Evolutionary conservation across 169 alveolate species (phyloP).

Genomic region (Cryptosporidium ryanae): DNA sequence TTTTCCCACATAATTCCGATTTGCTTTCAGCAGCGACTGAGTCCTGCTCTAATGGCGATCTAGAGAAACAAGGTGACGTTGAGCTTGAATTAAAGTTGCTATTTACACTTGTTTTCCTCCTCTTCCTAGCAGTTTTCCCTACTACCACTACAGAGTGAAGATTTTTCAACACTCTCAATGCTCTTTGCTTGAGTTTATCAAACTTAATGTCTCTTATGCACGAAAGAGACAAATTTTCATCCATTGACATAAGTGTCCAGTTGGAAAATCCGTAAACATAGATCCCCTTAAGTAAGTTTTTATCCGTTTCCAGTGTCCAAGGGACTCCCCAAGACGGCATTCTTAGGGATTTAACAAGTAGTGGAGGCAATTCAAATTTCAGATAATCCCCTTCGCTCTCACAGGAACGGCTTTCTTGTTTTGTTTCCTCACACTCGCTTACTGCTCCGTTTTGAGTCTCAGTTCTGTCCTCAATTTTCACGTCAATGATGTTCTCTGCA

Average conservation of each 20-base stretch:
- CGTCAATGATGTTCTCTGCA: neutral
- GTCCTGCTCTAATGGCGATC: slow-evolving; percentile 32
- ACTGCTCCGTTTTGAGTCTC: neutral
- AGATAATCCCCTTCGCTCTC: slow-evolving; percentile 57
- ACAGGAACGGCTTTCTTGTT: neutral
- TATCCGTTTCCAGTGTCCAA: slow-evolving; percentile 76
- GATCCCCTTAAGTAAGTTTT: slow-evolving; percentile 84
- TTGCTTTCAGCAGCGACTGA: neutral
- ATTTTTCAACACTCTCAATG: slow-evolving; percentile 81
- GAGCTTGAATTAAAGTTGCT: too few relatives aligned
- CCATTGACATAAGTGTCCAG: slow-evolving; percentile 87
- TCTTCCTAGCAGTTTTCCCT: slow-evolving; percentile 72
- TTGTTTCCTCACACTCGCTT: neutral
- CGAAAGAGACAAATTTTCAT: slow-evolving; percentile 80
- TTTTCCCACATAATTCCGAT: neutral
- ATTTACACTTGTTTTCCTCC: slow-evolving; percentile 8
- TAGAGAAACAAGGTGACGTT: neutral
- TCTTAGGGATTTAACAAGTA: slow-evolving; percentile 76
- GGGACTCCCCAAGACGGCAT: slow-evolving; percentile 74
- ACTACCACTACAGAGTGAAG: slow-evolving; percentile 75
- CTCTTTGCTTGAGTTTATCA: slow-evolving; percentile 83
- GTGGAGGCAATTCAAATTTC: slow-evolving; percentile 79
- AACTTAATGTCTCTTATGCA: slow-evolving; percentile 81
- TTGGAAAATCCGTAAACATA: slow-evolving; percentile 89
- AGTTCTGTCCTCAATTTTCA: slow-evolving; percentile 2